Conservation (phyloP, 1,284 basidiomycete genomes). For the Baeospora myosura region DNA sequence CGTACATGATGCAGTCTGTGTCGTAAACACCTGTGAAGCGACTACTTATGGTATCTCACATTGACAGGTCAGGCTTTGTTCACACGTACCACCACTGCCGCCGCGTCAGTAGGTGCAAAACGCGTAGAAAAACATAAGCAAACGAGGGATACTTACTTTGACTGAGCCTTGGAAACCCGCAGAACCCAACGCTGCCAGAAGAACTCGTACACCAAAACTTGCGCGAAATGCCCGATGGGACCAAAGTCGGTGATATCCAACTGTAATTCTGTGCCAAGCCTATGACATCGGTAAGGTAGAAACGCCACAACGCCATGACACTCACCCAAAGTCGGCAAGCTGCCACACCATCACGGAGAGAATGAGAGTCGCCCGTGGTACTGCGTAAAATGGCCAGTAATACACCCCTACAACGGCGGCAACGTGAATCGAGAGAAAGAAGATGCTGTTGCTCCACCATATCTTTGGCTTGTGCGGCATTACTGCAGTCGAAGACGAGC, state of each 20-base stretch:
- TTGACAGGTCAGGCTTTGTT: conserved; percentile 8
- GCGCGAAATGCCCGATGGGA: conserved; percentile 69
- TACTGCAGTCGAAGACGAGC: no score
- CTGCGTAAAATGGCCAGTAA: conserved; percentile 38
- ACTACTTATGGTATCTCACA: neutral
- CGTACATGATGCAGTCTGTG: conserved; percentile 72
- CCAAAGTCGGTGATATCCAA: conserved; percentile 74
- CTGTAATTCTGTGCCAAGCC: conserved; percentile 43
- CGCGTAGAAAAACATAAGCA: no score
- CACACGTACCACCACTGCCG: conserved; percentile 43
- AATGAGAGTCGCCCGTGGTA: conserved; percentile 40
- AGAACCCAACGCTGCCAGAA: conserved; percentile 60
- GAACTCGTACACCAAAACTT: conserved; percentile 42
- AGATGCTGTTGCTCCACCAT: conserved; percentile 66
- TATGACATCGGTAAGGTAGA: conserved; percentile 3
- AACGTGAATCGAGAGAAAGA: conserved; percentile 60
- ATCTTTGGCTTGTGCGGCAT: conserved; percentile 26
- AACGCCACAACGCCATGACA: conserved; percentile 48
- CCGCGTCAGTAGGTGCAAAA: no score
- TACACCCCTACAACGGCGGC: conserved; percentile 50
- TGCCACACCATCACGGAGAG: conserved; percentile 61
- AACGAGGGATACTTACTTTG: no score
- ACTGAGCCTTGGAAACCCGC: conserved; percentile 56
- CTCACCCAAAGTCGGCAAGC: conserved; percentile 64
- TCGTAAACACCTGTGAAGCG: conserved; percentile 65